Conservation (phyloP, 2,329 filamentous ascomycete species). For the Biscogniauxia sp. region DNA sequence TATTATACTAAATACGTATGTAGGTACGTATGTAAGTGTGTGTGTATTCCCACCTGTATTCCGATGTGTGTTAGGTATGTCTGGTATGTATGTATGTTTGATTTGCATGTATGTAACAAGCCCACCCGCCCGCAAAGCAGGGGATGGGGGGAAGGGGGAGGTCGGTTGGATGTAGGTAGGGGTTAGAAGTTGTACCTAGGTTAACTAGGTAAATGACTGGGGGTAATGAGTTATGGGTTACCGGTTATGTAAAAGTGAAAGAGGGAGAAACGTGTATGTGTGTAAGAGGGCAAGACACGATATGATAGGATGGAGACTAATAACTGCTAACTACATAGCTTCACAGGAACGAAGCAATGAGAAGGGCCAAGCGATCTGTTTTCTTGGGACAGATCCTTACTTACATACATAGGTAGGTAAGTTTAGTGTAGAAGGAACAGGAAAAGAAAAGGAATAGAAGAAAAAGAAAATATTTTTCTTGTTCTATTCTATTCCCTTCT, state of each 20-base stretch:
- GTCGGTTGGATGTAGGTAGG: no score
- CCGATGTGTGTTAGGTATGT: not conserved
- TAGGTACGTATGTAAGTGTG: not conserved
- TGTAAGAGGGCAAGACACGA: not conserved
- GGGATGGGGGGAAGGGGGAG: no score
- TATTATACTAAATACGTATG: not conserved
- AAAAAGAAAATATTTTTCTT: not conserved
- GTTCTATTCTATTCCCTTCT: not conserved
- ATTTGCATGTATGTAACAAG: not conserved
- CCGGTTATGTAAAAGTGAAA: no score
- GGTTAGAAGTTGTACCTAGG: no score
- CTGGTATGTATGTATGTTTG: not conserved
- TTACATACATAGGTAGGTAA: not conserved
- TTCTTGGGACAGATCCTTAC: not conserved
- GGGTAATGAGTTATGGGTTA: no score
- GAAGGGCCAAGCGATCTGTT: not conserved
- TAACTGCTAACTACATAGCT: not conserved
- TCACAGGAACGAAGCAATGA: not conserved
- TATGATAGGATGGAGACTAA: no score
- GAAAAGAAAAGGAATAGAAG: not conserved
- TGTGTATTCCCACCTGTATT: not conserved
- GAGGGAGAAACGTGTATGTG: no score
- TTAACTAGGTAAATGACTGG: no score
- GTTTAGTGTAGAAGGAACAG: not conserved
- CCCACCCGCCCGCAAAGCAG: not conserved